Conservation (phyloP, 768 basidiomycete genomes). For the Russula emetica region DNA sequence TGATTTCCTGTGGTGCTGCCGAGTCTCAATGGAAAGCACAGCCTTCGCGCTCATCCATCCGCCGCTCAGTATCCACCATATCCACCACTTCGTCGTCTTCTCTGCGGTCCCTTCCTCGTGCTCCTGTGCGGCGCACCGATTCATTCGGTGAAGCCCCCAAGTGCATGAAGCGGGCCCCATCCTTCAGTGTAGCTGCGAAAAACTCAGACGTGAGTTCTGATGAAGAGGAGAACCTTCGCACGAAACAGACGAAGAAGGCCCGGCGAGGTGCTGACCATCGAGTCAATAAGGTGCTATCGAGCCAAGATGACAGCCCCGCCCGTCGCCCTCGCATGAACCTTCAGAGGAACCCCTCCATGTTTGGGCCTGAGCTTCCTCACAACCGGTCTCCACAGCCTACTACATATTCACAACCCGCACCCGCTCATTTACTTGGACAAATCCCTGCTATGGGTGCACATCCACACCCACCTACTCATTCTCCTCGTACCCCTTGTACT, state of each 20-base stretch:
- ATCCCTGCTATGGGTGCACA: constrained; percentile 39
- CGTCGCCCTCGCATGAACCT: constrained; percentile 19
- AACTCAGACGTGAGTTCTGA: constrained; percentile 20
- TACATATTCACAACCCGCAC: background rate
- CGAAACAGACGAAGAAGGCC: constrained; percentile 24
- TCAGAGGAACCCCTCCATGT: constrained; percentile 25
- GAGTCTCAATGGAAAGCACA: constrained; percentile 20
- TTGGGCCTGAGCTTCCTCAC: constrained; percentile 27
- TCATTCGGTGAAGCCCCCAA: constrained; percentile 19
- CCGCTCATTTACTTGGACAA: constrained; percentile 29
- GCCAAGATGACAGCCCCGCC: constrained; percentile 8
- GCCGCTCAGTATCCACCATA: constrained; percentile 18
- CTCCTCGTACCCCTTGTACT: constrained; percentile 60
- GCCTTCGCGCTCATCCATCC: constrained; percentile 13
- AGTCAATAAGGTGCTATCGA: constrained; percentile 8
- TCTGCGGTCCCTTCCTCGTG: constrained; percentile 19
- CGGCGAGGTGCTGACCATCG: constrained; percentile 19
- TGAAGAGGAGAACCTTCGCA: constrained; percentile 24
- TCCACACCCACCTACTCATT: constrained; percentile 47
- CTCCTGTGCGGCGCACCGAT: constrained; percentile 20
- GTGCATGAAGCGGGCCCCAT: constrained; percentile 27
- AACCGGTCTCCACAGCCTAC: constrained; percentile 7
- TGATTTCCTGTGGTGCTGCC: constrained; percentile 20
- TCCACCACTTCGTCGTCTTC: constrained; percentile 25
- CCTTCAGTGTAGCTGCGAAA: constrained; percentile 22